These are phyloP conservation scores for Trametes maxima DNA, from an alignment of 768 basidiomycete species.

Conservation along the genomic window DNA sequence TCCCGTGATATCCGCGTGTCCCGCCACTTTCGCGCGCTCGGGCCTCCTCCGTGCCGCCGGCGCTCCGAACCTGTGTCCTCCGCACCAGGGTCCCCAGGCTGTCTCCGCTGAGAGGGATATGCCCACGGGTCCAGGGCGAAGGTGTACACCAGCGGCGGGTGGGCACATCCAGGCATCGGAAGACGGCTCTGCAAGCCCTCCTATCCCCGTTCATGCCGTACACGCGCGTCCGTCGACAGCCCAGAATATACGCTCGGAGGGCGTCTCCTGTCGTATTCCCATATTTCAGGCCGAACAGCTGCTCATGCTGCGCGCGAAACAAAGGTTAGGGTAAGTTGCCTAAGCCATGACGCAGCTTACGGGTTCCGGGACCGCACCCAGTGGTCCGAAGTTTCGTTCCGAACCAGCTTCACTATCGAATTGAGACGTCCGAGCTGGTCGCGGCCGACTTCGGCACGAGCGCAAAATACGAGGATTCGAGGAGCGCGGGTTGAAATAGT, in stretches of 20 bases:
- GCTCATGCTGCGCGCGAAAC: too few relatives aligned
- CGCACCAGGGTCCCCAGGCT: background rate
- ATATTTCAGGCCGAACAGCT: too few relatives aligned
- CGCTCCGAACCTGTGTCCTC: background rate
- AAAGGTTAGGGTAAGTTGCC: too few relatives aligned
- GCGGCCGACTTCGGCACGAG: background rate
- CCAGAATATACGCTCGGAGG: background rate
- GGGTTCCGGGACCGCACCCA: too few relatives aligned
- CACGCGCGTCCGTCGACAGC: background rate
- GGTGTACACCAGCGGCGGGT: background rate
- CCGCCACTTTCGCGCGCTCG: constrained; percentile 25
- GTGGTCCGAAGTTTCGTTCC: too few relatives aligned
- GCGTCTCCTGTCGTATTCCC: background rate
- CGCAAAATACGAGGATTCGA: background rate
- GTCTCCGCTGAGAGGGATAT: background rate
- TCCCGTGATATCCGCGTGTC: constrained; percentile 24
- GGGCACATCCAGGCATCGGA: background rate
- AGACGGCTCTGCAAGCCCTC: background rate
- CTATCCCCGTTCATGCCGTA: background rate
- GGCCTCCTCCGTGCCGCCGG: constrained; percentile 4
- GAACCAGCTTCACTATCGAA: too few relatives aligned
- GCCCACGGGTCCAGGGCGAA: too few relatives aligned
- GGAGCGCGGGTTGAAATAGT: background rate
- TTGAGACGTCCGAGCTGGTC: background rate
- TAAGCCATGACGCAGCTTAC: too few relatives aligned